phyloP scores from a whole-genome alignment of 805 yeast genomes.

The Debaryomyces hansenii region DNA sequence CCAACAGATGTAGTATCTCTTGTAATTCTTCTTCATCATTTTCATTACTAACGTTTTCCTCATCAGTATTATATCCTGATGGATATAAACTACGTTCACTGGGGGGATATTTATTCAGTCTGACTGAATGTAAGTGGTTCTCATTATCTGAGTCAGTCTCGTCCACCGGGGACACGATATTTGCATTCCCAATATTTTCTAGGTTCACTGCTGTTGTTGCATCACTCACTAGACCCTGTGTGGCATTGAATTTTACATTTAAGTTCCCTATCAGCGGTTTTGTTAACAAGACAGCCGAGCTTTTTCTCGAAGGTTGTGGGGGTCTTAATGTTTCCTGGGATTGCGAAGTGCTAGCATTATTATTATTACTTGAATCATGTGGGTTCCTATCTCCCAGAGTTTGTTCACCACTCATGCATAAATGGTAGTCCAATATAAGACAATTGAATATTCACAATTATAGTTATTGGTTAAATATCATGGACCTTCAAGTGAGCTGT shows the following conservation, averaged over 20 bases:
- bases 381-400: background rate
- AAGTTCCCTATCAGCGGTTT: background rate
- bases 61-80: slow-evolving; percentile 2
- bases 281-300: slow-evolving; percentile 2
- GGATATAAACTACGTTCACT: slow-evolving; percentile 2
- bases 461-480: no score
- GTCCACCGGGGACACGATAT: slow-evolving; percentile 1
- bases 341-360: background rate
- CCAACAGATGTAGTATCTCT: slow-evolving; percentile 21
- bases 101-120: slow-evolving; percentile 5
- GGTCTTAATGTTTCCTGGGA: background rate
- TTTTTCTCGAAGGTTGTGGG: background rate
- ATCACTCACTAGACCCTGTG: slow-evolving; percentile 6
- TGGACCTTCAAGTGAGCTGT: no score
- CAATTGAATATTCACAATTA: no score
- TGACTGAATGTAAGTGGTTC: slow-evolving; percentile 1
- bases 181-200: slow-evolving; percentile 13
- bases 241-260: background rate
- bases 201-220: slow-evolving; percentile 23
- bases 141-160: background rate
- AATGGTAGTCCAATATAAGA: background rate
- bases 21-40: slow-evolving; percentile 21
- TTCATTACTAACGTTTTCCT: slow-evolving; percentile 5
- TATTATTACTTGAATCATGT: background rate
- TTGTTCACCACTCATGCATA: background rate